Evolutionary conservation across 192 early-diverging fungal genomes (phyloP).

Genomic region (Diversispora eburnea): DNA sequence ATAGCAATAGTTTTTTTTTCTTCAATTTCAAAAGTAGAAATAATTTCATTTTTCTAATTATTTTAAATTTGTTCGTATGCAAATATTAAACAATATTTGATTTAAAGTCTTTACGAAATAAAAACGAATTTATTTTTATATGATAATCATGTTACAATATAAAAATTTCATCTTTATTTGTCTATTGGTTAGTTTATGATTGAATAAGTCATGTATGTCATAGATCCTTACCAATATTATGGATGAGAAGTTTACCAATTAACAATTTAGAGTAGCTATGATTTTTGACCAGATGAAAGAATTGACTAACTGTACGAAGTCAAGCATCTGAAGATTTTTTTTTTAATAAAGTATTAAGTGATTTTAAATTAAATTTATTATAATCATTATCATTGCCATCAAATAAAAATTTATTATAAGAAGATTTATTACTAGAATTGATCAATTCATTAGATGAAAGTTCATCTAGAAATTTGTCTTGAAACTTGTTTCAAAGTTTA

Average conservation of each 20-base stretch:
- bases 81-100: slow-evolving; percentile 4
- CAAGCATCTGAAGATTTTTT: background rate
- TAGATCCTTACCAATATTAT: background rate
- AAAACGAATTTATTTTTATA: background rate
- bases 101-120: slow-evolving; percentile 2
- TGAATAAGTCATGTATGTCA: slow-evolving; percentile 1
- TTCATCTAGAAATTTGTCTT: too few relatives aligned
- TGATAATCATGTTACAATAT: background rate
- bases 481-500: too few relatives aligned
- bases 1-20: slow-evolving; percentile 5
- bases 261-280: background rate
- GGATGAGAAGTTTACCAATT: background rate
- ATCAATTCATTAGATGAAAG: background rate
- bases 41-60: background rate
- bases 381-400: background rate
- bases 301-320: slow-evolving; percentile 11
- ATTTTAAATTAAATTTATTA: background rate
- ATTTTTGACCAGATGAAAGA: slow-evolving; percentile 10
- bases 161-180: background rate
- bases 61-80: slow-evolving; percentile 10
- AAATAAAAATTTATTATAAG: background rate
- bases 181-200: background rate
- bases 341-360: slow-evolving; percentile 5
- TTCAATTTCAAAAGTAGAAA: slow-evolving; percentile 14
- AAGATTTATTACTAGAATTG: too few relatives aligned